These are phyloP conservation scores for Plasmodium vivax DNA, from an alignment of 169 alveolate genomes.

Conservation along the genomic window DNA sequence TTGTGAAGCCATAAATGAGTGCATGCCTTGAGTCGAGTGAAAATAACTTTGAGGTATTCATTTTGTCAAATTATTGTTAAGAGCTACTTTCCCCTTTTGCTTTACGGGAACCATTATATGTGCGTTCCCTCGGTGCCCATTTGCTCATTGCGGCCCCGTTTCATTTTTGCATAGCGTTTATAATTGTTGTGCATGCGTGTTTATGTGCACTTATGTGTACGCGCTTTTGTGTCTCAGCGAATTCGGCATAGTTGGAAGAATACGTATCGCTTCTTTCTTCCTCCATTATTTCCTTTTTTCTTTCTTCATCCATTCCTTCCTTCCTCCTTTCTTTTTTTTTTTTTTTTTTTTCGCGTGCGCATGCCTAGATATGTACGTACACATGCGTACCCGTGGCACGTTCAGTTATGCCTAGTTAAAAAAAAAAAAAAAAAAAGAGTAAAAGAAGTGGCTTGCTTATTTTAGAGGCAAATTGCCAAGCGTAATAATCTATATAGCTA, in stretches of 20 bases:
- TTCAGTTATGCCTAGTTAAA: not conserved
- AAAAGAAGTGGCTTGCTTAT: not conserved
- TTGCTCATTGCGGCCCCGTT: not conserved
- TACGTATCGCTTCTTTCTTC: not conserved
- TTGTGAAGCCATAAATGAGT: conserved; percentile 2
- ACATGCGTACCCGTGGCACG: not conserved
- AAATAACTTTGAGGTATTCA: not conserved
- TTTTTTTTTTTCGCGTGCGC: not conserved
- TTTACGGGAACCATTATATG: not conserved
- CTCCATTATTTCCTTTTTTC: not conserved
- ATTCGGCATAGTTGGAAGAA: not conserved
- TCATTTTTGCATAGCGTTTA: not conserved
- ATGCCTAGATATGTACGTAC: not conserved
- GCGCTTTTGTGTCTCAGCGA: not conserved
- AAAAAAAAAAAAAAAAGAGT: not conserved
- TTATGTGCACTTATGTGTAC: not conserved
- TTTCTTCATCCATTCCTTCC: not conserved
- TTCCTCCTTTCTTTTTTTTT: not conserved
- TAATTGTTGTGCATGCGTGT: not conserved
- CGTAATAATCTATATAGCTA: not conserved
- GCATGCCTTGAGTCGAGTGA: not conserved
- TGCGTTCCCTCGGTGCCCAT: not conserved
- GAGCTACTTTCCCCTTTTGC: not conserved
- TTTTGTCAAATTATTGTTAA: not conserved
- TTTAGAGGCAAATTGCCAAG: not conserved